These are phyloP conservation scores for Kwoniella heveanensis DNA, from an alignment of 768 basidiomycete species.

Conservation along the genomic window DNA sequence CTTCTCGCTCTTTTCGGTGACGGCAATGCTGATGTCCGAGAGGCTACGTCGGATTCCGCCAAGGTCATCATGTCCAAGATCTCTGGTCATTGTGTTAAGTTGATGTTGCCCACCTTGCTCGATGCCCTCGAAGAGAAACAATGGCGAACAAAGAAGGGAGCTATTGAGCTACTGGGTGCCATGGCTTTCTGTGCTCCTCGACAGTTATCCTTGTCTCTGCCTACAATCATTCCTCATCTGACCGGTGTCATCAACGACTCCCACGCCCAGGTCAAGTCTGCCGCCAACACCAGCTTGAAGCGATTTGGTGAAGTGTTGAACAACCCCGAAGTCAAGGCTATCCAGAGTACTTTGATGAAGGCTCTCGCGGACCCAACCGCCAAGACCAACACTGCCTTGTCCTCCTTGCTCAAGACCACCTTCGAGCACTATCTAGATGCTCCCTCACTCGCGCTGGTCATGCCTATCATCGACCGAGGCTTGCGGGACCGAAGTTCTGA, in stretches of 20 bases:
- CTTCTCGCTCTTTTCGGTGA: conserved; percentile 87
- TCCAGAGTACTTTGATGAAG: conserved; percentile 86
- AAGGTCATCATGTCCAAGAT: conserved; percentile 93
- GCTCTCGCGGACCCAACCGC: conserved; percentile 87
- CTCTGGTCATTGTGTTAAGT: conserved; percentile 87
- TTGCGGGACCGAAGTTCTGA: conserved; percentile 88
- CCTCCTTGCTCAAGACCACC: conserved; percentile 85
- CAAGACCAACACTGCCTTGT: conserved; percentile 81
- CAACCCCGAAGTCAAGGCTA: conserved; percentile 91
- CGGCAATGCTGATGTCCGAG: conserved; percentile 79
- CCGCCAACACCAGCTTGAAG: conserved; percentile 94
- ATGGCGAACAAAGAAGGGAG: conserved; percentile 93
- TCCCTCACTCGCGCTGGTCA: conserved; percentile 91
- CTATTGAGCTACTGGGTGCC: conserved; percentile 89
- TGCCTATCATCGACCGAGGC: conserved; percentile 93
- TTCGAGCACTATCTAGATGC: conserved; percentile 99
- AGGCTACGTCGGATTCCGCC: conserved; percentile 88
- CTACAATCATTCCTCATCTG: conserved; percentile 93
- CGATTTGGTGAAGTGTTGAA: conserved; percentile 97
- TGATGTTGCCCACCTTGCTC: conserved; percentile 84
- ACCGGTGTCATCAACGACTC: conserved; percentile 95
- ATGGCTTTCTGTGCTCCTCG: conserved; percentile 98
- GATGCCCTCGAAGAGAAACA: conserved; percentile 95
- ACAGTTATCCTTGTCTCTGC: conserved; percentile 90
- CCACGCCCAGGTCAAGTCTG: conserved; percentile 88